Evolutionary conservation across 2,329 filamentous ascomycete species (phyloP), one percentile per base, ranked within the genome.

Genomic region (Fusarium lateritium): DNA sequence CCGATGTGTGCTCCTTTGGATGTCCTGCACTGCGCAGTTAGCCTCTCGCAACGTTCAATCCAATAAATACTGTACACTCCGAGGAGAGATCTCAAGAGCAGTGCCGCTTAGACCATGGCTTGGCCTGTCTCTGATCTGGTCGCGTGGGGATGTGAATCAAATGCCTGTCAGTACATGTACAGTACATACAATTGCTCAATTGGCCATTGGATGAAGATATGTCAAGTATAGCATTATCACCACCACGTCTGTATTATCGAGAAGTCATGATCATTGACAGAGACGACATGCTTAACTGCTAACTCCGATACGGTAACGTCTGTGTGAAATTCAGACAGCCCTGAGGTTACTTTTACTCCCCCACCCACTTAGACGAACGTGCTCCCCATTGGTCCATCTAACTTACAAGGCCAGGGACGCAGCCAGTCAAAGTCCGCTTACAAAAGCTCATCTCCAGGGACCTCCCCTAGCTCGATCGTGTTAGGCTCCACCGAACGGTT

Each of bases 381-480:
- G 21, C 14, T 17, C 24, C 24, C 52, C 38, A 70, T 70, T 70
- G 68, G 68, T 9, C n/a, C 36, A 51, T 62, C 60, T 55, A 51
- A 43, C 68, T 50, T 21, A 50, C 39, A 64, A 49, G 34, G 43
- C 26, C 67, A 69, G 66, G 66, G 66, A 47, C 62, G 34, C 14
- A 59, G 13, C 62, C 66, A 69, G 59, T 69, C 53, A 43, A 40
- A 43, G 34, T 8, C 14, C 21, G 47, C 50, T 70, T 34, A 53
- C 40, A 63, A 51, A 69, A 40, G 34, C 47, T 55, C 52, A 56
- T 55, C 39, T 61, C 50, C 24, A 69, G 65, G 64, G 58, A 59
- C 68, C 60, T 36, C 43, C 62, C 47, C 59, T 65, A 66, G 56
- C 68, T 65, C 55, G 67, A 70, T 70, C 55, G 44, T 31, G 49